Conservation (phyloP, 2,329 filamentous ascomycete species). For the Arthrobotrys pseudoclavata region DNA sequence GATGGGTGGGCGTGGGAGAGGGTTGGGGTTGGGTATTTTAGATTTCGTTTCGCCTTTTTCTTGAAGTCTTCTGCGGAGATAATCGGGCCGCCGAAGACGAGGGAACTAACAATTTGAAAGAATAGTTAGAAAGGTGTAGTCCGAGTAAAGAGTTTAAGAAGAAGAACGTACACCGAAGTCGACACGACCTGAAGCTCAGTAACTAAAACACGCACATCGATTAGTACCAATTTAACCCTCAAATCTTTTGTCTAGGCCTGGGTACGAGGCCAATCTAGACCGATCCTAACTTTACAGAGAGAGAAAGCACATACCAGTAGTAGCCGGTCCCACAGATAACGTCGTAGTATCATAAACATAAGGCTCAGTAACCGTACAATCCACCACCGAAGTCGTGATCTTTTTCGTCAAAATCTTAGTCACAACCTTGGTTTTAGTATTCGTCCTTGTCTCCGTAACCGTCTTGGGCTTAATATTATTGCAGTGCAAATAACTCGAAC, state of each 20-base stretch:
- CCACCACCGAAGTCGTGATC: slow-evolving; percentile 6
- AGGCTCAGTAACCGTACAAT: slow-evolving; percentile 29
- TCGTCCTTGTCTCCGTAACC: slow-evolving; percentile 22
- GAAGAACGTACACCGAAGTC: slow-evolving; percentile 26
- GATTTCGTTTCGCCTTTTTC: slow-evolving; percentile 24
- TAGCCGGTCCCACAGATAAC: slow-evolving; percentile 37
- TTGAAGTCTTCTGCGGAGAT: slow-evolving; percentile 12
- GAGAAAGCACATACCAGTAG: slow-evolving; percentile 33
- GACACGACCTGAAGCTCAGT: slow-evolving; percentile 33
- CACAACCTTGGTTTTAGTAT: background rate
- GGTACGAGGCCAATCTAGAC: background rate
- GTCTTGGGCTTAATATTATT: slow-evolving; percentile 20
- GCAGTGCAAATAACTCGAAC: slow-evolving; percentile 30
- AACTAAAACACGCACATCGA: slow-evolving; percentile 16
- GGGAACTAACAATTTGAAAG: background rate
- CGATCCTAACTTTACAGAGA: background rate
- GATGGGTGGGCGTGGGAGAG: slow-evolving; percentile 20
- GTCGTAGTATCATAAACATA: slow-evolving; percentile 51
- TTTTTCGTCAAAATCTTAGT: slow-evolving; percentile 17
- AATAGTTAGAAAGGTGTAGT: background rate
- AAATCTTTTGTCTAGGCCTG: too few relatives aligned
- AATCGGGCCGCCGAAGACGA: slow-evolving; percentile 44
- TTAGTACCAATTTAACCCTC: slow-evolving; percentile 3
- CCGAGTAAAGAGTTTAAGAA: background rate
- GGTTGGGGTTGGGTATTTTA: slow-evolving; percentile 40